A percentile compares a stretch with the other conserved stretches of the same genome.
Conservation (phyloP, 176 grass and related monocot species). For the Avena sativa region DNA sequence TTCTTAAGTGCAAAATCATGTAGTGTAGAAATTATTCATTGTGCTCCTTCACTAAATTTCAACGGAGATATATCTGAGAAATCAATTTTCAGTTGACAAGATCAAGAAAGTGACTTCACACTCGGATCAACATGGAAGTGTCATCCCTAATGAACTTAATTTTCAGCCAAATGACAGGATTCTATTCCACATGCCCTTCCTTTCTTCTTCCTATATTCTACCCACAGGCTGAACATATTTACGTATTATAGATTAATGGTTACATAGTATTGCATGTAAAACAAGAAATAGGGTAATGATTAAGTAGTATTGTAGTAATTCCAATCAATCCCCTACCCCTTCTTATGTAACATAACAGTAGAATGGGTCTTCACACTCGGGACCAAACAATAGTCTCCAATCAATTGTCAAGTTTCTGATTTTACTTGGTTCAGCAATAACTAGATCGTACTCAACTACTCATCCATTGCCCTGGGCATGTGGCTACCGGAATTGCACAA, state of each 20-base stretch:
- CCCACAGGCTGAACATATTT: not conserved
- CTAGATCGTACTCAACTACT: constrained; percentile 30
- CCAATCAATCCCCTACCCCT: not conserved
- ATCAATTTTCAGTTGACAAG: not conserved
- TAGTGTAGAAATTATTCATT: no score
- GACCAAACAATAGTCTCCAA: constrained; percentile 2
- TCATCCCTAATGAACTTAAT: constrained; percentile 1
- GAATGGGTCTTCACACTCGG: not conserved
- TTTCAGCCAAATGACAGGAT: not conserved
- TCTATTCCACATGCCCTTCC: not conserved
- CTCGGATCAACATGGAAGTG: not conserved
- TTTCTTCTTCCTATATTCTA: not conserved
- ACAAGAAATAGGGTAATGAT: no score
- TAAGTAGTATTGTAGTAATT: no score
- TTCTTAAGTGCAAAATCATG: no score
- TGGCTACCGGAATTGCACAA: constrained; percentile 45
- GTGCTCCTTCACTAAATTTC: no score
- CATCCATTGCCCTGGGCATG: constrained; percentile 34
- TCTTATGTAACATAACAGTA: constrained; percentile 1
- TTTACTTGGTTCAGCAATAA: constrained; percentile 34
- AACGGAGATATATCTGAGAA: no score
- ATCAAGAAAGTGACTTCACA: not conserved
- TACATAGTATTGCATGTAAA: no score
- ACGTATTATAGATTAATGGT: no score
- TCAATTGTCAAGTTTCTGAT: constrained; percentile 13